Conservation (phyloP, 495 filamentous ascomycete genomes). For the Neurospora sp. region DNA sequence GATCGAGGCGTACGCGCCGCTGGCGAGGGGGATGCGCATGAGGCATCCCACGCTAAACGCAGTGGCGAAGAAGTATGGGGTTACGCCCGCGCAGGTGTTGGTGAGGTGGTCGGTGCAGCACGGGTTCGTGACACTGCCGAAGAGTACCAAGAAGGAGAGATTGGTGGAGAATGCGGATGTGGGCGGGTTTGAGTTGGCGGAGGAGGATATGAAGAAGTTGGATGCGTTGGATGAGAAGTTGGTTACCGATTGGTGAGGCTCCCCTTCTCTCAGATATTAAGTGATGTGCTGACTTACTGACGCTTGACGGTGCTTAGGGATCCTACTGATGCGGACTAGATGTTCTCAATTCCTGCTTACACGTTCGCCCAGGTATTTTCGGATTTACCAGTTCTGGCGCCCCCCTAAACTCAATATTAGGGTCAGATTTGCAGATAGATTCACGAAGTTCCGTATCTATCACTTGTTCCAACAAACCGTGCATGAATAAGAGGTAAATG, state of each 20-base stretch:
- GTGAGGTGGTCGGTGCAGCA: slow-evolving; percentile 62
- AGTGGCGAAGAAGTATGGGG: slow-evolving; percentile 47
- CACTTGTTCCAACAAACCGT: not conserved
- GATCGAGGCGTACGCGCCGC: slow-evolving; percentile 56
- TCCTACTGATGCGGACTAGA: not conserved
- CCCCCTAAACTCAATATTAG: not conserved
- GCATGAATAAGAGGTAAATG: not conserved
- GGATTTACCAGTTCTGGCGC: not conserved
- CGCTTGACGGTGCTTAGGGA: not conserved
- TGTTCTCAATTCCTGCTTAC: not conserved
- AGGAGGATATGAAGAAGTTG: slow-evolving; percentile 53
- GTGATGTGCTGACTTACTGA: not conserved
- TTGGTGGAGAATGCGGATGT: slow-evolving; percentile 56
- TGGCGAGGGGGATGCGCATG: slow-evolving; percentile 49
- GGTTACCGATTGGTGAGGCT: slow-evolving; percentile 45
- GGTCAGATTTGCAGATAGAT: not conserved
- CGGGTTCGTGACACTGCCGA: slow-evolving; percentile 63
- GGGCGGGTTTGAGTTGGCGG: slow-evolving; percentile 53
- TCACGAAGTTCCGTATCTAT: not conserved
- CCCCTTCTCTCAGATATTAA: not conserved
- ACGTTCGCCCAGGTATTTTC: not conserved
- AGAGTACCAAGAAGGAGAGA: slow-evolving; percentile 53
- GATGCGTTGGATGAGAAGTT: slow-evolving; percentile 59
- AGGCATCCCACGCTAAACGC: slow-evolving; percentile 37
- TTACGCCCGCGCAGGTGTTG: slow-evolving; percentile 52